A percentile compares a stretch with the other conserved stretches of the same genome.
These are phyloP conservation scores for Lactarius pseudohatsudake DNA, from an alignment of 768 basidiomycete species.

Conservation along the genomic window DNA sequence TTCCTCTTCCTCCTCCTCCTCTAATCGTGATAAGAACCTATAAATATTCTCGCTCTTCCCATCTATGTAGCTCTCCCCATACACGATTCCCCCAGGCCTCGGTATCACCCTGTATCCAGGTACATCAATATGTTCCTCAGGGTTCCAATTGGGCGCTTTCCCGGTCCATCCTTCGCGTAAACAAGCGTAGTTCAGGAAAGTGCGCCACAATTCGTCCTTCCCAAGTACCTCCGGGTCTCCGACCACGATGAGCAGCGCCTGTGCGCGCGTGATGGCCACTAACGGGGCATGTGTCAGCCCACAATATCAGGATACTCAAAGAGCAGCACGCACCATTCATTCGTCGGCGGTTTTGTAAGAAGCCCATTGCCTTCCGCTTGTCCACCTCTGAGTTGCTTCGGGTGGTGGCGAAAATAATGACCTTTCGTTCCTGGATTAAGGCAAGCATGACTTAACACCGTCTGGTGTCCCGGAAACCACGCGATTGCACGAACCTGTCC, in stretches of 20 bases:
- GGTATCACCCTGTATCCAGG: not conserved
- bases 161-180: conserved; percentile 54
- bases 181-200: conserved; percentile 58
- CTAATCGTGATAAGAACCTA: not conserved
- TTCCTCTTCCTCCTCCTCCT: not conserved
- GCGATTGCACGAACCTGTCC: conserved; percentile 36
- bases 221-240: conserved; percentile 59
- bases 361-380: conserved; percentile 36
- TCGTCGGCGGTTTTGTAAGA: conserved; percentile 38
- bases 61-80: conserved; percentile 15
- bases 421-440: conserved; percentile 37
- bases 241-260: conserved; percentile 61
- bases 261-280: conserved; percentile 69
- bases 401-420: conserved; percentile 42
- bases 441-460: not conserved
- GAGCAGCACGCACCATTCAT: conserved; percentile 39
- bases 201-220: conserved; percentile 59
- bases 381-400: conserved; percentile 36
- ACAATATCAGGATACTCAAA: not conserved
- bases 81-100: not conserved
- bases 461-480: too few relatives aligned
- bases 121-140: conserved; percentile 15
- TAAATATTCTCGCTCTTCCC: not conserved
- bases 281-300: not conserved
- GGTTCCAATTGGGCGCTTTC: conserved; percentile 39